Evolutionary conservation across 345 rosid species (phyloP).

Genomic region (Tarenaya hassleriana): DNA sequence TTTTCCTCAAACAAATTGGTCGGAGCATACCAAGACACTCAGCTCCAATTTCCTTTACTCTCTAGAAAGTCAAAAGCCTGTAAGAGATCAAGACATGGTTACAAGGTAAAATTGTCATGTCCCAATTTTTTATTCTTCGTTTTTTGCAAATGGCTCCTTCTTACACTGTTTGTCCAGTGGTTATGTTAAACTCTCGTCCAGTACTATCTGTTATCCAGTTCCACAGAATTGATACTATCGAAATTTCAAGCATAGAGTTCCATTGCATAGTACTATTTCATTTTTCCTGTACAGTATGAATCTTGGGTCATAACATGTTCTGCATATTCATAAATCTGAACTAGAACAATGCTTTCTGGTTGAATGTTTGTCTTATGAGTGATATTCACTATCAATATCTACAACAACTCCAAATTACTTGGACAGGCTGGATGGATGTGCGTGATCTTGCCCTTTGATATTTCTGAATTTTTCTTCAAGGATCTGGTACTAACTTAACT

Average conservation of each 20-base stretch:
- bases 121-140: neutral
- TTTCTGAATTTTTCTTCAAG: slow-evolving; percentile 2
- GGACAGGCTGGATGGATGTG: neutral
- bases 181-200: slow-evolving; percentile 4
- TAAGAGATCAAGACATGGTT: slow-evolving; percentile 33
- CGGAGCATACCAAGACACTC: slow-evolving; percentile 49
- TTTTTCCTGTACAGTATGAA: neutral
- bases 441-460: neutral
- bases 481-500: slow-evolving; percentile 10
- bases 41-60: slow-evolving; percentile 61
- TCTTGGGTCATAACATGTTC: slow-evolving; percentile 6
- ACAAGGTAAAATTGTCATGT: slow-evolving; percentile 35
- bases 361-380: neutral
- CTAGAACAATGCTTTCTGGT: neutral
- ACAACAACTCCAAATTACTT: neutral
- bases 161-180: neutral
- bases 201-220: slow-evolving; percentile 11
- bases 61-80: slow-evolving; percentile 60
- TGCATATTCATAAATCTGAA: neutral
- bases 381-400: neutral
- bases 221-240: slow-evolving; percentile 4
- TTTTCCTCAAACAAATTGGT: slow-evolving; percentile 70
- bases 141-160: neutral
- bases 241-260: neutral
- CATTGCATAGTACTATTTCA: neutral